These are phyloP conservation scores for Myriosclerotinia curreyana DNA, from an alignment of 2,329 filamentous ascomycete species.

Conservation along the genomic window DNA sequence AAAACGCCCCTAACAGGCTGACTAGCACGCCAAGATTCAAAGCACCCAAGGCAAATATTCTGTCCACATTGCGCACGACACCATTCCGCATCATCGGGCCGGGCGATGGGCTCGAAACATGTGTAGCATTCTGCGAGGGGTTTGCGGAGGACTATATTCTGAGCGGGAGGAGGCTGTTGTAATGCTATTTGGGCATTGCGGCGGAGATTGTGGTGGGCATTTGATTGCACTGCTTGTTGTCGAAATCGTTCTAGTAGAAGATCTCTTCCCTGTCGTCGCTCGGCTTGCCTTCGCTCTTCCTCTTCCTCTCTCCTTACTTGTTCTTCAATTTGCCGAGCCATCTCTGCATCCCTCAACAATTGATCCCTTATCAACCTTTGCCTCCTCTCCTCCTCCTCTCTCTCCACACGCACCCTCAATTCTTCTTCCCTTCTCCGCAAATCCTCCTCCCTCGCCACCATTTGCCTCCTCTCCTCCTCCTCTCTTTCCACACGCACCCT, in stretches of 20 bases:
- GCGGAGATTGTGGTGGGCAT: background rate
- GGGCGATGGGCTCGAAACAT: background rate
- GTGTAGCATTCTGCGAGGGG: background rate
- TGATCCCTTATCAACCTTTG: background rate
- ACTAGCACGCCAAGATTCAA: background rate
- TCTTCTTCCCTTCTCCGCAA: no score
- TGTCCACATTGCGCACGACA: slow-evolving; percentile 9
- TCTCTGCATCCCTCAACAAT: no score
- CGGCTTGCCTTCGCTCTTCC: background rate
- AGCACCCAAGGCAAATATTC: background rate
- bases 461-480: background rate
- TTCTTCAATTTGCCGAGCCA: no score
- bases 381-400: background rate
- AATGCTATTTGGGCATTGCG: background rate
- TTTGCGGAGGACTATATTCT: background rate
- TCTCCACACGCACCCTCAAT: no score
- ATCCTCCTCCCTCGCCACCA: no score
- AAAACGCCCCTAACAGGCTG: background rate
- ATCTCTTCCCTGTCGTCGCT: background rate
- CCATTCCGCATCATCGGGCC: background rate
- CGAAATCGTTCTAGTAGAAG: no score
- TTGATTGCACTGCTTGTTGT: background rate
- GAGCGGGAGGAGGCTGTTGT: background rate
- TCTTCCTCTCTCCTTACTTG: no score
- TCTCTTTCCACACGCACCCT: background rate